Conservation (phyloP, 1,284 basidiomycete genomes). For the Pseudomicrostroma phylloplanum region DNA sequence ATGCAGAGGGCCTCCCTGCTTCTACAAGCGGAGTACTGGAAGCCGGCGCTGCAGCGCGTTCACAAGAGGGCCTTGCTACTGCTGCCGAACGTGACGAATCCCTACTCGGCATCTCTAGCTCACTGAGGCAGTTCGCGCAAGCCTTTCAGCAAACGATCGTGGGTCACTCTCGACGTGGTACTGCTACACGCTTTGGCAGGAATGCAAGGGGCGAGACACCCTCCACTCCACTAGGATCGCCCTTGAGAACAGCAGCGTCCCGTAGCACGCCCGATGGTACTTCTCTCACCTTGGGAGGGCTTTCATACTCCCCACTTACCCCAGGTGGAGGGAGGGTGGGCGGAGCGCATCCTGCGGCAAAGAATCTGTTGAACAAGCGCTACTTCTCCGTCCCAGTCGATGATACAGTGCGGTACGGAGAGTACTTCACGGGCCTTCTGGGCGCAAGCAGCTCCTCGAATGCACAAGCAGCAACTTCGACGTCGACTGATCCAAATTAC, state of each 20-base stretch:
- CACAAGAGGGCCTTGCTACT: background rate
- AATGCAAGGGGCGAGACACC: background rate
- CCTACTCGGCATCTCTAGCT: slow-evolving; percentile 28
- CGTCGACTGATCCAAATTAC: slow-evolving; percentile 11
- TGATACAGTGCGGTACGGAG: slow-evolving; percentile 73
- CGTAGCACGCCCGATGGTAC: background rate
- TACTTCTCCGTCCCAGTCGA: slow-evolving; percentile 71
- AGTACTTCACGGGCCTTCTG: slow-evolving; percentile 56
- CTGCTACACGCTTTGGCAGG: background rate
- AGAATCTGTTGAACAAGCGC: slow-evolving; percentile 25
- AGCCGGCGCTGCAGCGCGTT: background rate
- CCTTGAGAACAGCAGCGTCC: background rate
- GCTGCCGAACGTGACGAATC: background rate
- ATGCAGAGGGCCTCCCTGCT: background rate
- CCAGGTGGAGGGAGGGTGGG: background rate
- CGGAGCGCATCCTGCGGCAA: background rate
- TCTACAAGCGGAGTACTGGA: background rate
- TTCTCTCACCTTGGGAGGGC: background rate
- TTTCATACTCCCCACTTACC: background rate
- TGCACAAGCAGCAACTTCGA: background rate
- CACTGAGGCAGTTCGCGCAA: slow-evolving; percentile 24
- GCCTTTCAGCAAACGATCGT: slow-evolving; percentile 6
- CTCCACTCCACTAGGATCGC: background rate
- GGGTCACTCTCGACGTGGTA: background rate
- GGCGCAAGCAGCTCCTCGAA: slow-evolving; percentile 11